A percentile compares a stretch with the other conserved stretches of the same genome.
phyloP scores from a whole-genome alignment of 1,139 yeast genomes.

The Geotrichum citri-aurantii region DNA sequence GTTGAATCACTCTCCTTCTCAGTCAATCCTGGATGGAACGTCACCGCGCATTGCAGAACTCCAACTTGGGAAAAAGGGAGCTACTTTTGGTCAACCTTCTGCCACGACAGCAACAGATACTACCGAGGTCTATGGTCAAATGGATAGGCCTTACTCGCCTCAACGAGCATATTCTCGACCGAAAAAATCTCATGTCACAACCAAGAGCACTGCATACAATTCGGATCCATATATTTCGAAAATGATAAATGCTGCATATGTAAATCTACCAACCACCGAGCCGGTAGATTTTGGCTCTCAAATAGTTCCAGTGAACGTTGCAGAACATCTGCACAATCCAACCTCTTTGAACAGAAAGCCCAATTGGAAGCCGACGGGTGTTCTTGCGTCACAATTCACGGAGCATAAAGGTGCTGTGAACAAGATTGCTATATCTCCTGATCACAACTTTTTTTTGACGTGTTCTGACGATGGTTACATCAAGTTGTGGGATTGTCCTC shows the following conservation, averaged over 20 bases:
- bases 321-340: slow-evolving; percentile 16
- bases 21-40: slow-evolving; percentile 1
- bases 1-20: background rate
- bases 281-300: slow-evolving; percentile 64
- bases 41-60: background rate
- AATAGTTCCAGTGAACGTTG: slow-evolving; percentile 19
- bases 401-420: slow-evolving; percentile 53
- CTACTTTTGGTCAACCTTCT: slow-evolving; percentile 13
- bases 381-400: slow-evolving; percentile 52
- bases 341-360: slow-evolving; percentile 17
- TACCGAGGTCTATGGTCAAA: slow-evolving; percentile 30
- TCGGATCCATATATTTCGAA: slow-evolving; percentile 56
- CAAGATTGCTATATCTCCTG: slow-evolving; percentile 52
- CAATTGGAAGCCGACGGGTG: slow-evolving; percentile 39
- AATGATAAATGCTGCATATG: slow-evolving; percentile 48
- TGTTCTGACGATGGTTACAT: slow-evolving; percentile 71
- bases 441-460: slow-evolving; percentile 62
- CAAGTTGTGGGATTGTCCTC: slow-evolving; percentile 70
- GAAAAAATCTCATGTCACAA: background rate
- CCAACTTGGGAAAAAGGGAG: slow-evolving; percentile 14
- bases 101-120: slow-evolving; percentile 26
- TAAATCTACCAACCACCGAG: slow-evolving; percentile 54
- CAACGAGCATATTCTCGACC: background rate
- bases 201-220: slow-evolving; percentile 38
- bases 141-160: slow-evolving; percentile 20